Conservation (phyloP, 2,329 filamentous ascomycete species). For the Neopestalotiopsis sp. region DNA sequence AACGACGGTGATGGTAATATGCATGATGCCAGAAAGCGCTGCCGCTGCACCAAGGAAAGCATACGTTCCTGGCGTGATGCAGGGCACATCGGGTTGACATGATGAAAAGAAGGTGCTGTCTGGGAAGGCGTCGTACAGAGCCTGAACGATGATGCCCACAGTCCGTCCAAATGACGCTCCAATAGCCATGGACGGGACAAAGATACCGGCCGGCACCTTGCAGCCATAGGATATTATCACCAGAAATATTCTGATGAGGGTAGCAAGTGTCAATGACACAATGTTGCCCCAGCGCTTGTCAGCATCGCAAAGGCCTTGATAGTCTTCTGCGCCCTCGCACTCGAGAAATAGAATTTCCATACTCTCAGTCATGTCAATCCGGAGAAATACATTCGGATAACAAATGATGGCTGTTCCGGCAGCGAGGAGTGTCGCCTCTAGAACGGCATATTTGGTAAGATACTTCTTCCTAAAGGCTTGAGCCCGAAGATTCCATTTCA, state of each 20-base stretch:
- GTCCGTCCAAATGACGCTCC: slow-evolving; percentile 93
- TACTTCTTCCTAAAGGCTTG: slow-evolving; percentile 96
- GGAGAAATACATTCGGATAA: slow-evolving; percentile 92
- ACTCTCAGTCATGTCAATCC: slow-evolving; percentile 99
- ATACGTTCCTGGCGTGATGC: slow-evolving; percentile 97
- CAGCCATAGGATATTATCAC: slow-evolving; percentile 97
- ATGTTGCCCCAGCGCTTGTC: slow-evolving; percentile 81
- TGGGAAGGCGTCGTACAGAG: slow-evolving; percentile 84
- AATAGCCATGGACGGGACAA: slow-evolving; percentile 97
- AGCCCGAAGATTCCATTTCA: slow-evolving; percentile 93
- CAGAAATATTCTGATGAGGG: slow-evolving; percentile 78
- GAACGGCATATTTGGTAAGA: slow-evolving; percentile 79
- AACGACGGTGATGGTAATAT: slow-evolving; percentile 93
- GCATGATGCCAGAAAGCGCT: slow-evolving; percentile 95
- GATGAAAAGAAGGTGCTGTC: slow-evolving; percentile 83
- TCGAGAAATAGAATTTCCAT: slow-evolving; percentile 98
- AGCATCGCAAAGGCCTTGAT: slow-evolving; percentile 85
- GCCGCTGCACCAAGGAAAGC: slow-evolving; percentile 93
- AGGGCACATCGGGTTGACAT: slow-evolving; percentile 89
- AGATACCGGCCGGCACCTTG: slow-evolving; percentile 97
- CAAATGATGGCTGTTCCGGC: slow-evolving; percentile 88
- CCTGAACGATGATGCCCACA: slow-evolving; percentile 93
- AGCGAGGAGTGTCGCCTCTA: slow-evolving; percentile 86
- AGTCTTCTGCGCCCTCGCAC: slow-evolving; percentile 87
- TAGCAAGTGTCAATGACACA: slow-evolving; percentile 78